Evolutionary conservation across 2,329 filamentous ascomycete species (phyloP), one percentile per base, ranked within the genome.

Genomic region (Sporothrix phasma): DNA sequence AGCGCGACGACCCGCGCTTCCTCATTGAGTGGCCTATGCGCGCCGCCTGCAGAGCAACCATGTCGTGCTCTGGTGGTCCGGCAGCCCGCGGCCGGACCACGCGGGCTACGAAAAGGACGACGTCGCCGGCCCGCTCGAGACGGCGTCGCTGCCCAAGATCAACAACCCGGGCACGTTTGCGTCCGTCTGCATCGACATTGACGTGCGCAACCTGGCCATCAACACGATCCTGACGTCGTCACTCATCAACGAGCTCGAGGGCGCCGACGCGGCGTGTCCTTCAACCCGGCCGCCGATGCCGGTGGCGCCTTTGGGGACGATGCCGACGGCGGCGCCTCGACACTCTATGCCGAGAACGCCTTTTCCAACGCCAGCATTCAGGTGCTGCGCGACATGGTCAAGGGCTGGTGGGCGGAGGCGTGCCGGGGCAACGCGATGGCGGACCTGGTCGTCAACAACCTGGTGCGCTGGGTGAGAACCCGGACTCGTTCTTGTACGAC

Each of bases 201-300:
- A 95, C 67, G 85, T 99, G 58, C 89, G 92, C 53, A 99, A 99
- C 71, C 82, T 99, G 15, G 89, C 92, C 4, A 97, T 99, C 77
- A 99, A 99, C 76, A 99, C 95, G 0, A 95, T 99, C 56, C 80
- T 99, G 19, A 97, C 94, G 0, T 96, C 93, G 0, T 96, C 94
- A 0, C 84, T 99, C 10, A 92, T 99, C 79, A 97, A 97, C 71
- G 94, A 97, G 69, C 86, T 96, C 1, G 94, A 99, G 73, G 93
- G 93, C 0, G 86, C 88, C 3, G 92, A 88, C 5, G 92, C 97
- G 69, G 89, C 0, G 84, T 95, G 24, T 87, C 92, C 0, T 89
- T 97, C 73, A 96, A 96, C 69, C 87, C 89, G 24, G 87, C 88
- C 1, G 63, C 65, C 2, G 69, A 69, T 19, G 60, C 61, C 1